phyloP scores from a whole-genome alignment of 2,329 filamentous ascomycete species.

The Sporothrix protearum region DNA sequence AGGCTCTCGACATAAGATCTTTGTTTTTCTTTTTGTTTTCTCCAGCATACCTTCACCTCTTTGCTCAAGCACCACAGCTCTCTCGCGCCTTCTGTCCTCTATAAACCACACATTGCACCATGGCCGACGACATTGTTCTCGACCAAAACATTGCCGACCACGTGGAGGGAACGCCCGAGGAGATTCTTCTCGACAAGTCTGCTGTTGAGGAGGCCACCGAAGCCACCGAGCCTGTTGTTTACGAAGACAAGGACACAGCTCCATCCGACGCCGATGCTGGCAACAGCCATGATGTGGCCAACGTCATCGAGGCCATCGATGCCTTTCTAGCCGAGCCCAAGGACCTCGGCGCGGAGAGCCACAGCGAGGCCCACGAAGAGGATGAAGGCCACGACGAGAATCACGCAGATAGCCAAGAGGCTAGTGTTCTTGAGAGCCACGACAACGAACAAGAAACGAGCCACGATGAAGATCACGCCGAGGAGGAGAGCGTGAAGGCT shows the following conservation, averaged over 20 bases:
- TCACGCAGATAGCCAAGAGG: background rate
- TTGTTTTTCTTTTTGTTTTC: background rate
- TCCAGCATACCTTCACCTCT: background rate
- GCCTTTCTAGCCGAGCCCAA: conserved; percentile 13
- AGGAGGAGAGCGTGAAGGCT: background rate
- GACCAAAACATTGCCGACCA: conserved; percentile 45
- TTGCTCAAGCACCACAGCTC: background rate
- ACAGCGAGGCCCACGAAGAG: background rate
- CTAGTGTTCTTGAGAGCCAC: background rate
- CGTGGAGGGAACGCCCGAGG: background rate
- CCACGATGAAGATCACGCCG: background rate
- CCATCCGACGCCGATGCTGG: background rate
- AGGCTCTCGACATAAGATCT: background rate
- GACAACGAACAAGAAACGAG: too few relatives aligned
- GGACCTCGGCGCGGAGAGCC: background rate
- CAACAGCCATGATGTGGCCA: background rate
- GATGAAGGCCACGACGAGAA: background rate
- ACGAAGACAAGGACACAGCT: background rate
- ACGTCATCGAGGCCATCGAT: conserved; percentile 19
- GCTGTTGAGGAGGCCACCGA: background rate
- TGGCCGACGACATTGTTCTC: conserved; percentile 42
- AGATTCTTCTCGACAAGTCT: background rate
- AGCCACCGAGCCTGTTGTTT: too few relatives aligned
- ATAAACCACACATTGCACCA: background rate
- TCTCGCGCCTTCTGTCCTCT: background rate